Percentiles rank a stretch among this genome's conserved stretches.
phyloP scores from a whole-genome alignment of 768 basidiomycete species.

The Mrakia blollopis region DNA sequence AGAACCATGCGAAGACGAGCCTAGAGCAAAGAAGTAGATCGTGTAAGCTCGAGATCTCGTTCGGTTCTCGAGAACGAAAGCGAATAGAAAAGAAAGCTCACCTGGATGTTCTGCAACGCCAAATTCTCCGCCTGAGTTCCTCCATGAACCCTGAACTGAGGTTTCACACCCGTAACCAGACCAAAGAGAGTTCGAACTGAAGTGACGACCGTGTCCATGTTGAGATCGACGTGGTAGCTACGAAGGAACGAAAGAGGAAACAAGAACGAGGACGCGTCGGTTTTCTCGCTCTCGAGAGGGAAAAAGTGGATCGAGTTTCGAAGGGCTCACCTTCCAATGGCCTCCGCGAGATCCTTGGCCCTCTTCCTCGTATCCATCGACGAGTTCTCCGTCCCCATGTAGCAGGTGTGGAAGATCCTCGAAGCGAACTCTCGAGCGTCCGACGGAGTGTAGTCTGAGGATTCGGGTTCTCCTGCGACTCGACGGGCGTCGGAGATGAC shows the following conservation, averaged over 20 bases:
- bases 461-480: conserved; percentile 75
- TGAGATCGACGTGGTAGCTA: conserved; percentile 89
- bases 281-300: neutral
- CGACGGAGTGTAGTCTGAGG: conserved; percentile 73
- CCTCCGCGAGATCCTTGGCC: conserved; percentile 77
- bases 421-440: conserved; percentile 81
- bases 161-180: conserved; percentile 68
- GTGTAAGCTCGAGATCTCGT: neutral
- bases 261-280: neutral
- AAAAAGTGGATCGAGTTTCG: conserved; percentile 26
- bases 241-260: neutral
- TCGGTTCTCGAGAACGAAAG: neutral
- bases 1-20: conserved; percentile 92
- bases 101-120: conserved; percentile 96
- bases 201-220: conserved; percentile 89
- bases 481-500: conserved; percentile 87
- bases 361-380: conserved; percentile 75
- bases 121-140: conserved; percentile 84
- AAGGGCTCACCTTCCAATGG: conserved; percentile 71
- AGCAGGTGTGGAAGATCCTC: conserved; percentile 93
- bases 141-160: conserved; percentile 78
- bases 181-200: conserved; percentile 76
- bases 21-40: conserved; percentile 44
- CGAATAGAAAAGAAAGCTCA: conserved; percentile 37
- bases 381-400: conserved; percentile 98